Base-by-base conservation (phyloP, 1,139 yeast genomes). In the Diutina sp. region DNA sequence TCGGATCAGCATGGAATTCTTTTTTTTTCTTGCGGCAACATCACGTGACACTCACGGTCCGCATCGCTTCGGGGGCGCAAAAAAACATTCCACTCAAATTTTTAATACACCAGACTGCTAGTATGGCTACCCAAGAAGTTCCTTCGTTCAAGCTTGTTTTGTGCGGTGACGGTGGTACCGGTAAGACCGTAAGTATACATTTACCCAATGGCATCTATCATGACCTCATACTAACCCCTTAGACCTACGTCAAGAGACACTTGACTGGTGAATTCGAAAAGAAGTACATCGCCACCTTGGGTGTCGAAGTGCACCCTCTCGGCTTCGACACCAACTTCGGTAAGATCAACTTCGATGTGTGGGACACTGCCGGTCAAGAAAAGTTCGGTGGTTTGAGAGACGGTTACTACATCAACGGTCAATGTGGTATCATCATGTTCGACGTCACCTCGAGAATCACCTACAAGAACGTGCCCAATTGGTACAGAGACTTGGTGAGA, bases 331-430 rank as follows among this genome's bases (percentile, higher is more conserved):
- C 99, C 72, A 93, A 93, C 82, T 93, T 80, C 69, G 99, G 99
- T 78, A 97, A 93, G 78, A 90, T 95, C 78, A 91, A 90, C 77
- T 95, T 95, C 76, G 97, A 95, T 72, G 97, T 93, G 67, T 95
- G 99, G 99, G 99, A 95, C 76, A 95, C 99, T 61, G 99, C 99
- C 59, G 99, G 99, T 63, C 99, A 95, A 81, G 99, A 95, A 80
- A 95, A 95, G 79, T 93, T 95, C 68, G 99, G 99, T 75, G 99
- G 99, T 68, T 83, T 95, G 71, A 91, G 99, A 83, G 99, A 93
- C 71, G 99, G 99, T 72, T 93, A 95, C 82, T 93, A 95, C 79
- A 93, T 95, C 74, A 91, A 93, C 74, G 99, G 99, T 71, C 97
- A 95, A 79, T 95, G 99, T 83, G 99, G 98, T 79, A 93, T 95